Conservation (phyloP, 768 basidiomycete species). For the Hygrocybe coccinea region DNA sequence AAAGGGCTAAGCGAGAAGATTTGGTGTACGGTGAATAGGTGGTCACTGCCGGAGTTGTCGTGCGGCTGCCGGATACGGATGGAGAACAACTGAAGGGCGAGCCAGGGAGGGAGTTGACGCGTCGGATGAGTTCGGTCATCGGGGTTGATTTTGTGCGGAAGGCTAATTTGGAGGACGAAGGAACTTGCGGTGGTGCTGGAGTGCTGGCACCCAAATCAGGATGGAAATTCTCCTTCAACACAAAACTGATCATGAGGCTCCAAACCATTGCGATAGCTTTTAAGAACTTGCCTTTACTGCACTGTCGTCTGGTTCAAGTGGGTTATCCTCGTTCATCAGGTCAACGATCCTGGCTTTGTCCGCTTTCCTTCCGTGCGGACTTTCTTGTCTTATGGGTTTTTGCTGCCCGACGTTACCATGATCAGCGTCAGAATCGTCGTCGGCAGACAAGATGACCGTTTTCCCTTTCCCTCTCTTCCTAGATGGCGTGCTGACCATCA, state of each 20-base stretch:
- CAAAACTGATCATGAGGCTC: neutral
- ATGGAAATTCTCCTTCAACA: slow-evolving; percentile 9
- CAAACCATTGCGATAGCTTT: neutral
- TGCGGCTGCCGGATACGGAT: slow-evolving; percentile 15
- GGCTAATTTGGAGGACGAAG: slow-evolving; percentile 34
- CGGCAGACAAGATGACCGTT: slow-evolving; percentile 30
- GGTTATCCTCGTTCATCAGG: slow-evolving; percentile 6
- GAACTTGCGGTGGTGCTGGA: slow-evolving; percentile 13
- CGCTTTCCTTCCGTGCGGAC: slow-evolving; percentile 2
- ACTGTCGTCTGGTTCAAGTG: neutral
- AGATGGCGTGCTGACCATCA: too few relatives aligned
- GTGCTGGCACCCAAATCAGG: neutral
- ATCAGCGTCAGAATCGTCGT: slow-evolving; percentile 22
- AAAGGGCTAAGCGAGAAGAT: slow-evolving; percentile 55
- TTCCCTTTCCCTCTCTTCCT: slow-evolving; percentile 17
- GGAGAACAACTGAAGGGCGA: slow-evolving; percentile 49
- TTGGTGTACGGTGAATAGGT: slow-evolving; percentile 65
- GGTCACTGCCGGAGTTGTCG: slow-evolving; percentile 18
- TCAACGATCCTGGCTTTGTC: too few relatives aligned
- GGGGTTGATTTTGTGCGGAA: slow-evolving; percentile 49
- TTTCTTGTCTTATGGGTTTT: neutral
- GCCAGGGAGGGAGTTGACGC: slow-evolving; percentile 60
- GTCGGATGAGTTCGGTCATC: slow-evolving; percentile 73
- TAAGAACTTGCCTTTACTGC: neutral
- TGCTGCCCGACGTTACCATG: too few relatives aligned